Conservation (phyloP, 768 basidiomycete species). For the Rhodosporidiobolus odoratus region DNA sequence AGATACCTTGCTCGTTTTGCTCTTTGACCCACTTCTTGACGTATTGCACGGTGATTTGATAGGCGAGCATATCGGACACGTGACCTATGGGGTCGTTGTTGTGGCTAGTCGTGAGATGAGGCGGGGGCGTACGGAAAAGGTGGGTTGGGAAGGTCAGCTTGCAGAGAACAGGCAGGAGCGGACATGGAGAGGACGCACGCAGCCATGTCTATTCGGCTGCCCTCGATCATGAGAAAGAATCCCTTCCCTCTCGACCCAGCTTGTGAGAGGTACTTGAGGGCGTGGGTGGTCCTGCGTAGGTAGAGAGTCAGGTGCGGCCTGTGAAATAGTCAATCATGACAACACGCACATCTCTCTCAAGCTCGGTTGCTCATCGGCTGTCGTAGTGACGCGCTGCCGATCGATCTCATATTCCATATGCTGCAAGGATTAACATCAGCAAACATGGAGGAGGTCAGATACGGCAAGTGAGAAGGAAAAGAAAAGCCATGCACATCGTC, state of each 20-base stretch:
- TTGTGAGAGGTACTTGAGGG: conserved; percentile 35
- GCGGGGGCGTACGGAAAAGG: neutral
- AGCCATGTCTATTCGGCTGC: conserved; percentile 41
- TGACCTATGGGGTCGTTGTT: conserved; percentile 35
- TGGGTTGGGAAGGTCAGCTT: neutral
- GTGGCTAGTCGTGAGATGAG: conserved; percentile 1
- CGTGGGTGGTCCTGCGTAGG: conserved; percentile 35
- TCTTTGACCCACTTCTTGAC: conserved; percentile 37
- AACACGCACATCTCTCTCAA: conserved; percentile 40
- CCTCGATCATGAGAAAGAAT: conserved; percentile 44
- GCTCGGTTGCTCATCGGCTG: conserved; percentile 35
- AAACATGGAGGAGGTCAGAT: no score
- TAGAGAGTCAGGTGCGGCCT: no score
- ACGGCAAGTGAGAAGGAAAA: neutral
- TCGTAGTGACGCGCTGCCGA: conserved; percentile 22
- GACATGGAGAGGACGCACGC: conserved; percentile 1
- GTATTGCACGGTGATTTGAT: conserved; percentile 38
- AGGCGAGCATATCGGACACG: conserved; percentile 40
- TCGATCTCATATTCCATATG: conserved; percentile 44
- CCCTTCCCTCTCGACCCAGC: conserved; percentile 23
- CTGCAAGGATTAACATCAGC: conserved; percentile 18
- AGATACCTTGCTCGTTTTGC: conserved; percentile 31
- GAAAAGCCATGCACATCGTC: conserved; percentile 12
- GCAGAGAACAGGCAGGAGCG: neutral
- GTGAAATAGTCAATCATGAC: neutral